Conservation (phyloP, 2,329 filamentous ascomycete species). For the Diaporthe helianthi region DNA sequence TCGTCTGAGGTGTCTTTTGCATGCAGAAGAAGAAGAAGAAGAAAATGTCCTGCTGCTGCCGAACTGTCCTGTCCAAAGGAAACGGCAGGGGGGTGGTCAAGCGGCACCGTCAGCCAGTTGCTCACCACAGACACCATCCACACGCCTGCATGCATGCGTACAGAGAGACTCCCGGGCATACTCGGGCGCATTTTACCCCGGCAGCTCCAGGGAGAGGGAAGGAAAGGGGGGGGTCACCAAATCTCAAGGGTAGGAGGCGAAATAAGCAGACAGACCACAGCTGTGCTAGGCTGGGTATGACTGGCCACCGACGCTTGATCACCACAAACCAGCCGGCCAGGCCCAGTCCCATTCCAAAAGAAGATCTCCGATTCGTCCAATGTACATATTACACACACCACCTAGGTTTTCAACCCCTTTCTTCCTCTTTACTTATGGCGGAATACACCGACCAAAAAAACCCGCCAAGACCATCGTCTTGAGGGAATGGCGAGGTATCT, state of each 20-base stretch:
- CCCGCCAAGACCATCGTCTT: not conserved
- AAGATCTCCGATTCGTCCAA: not conserved
- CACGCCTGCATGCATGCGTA: no score
- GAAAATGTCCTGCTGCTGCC: no score
- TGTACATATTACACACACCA: constrained; percentile 8
- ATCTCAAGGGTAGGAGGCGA: not conserved
- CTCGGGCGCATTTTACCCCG: no score
- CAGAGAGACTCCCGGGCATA: not conserved
- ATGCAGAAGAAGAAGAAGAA: no score
- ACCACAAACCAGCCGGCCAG: not conserved
- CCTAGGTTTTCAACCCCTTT: not conserved
- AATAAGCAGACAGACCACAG: not conserved
- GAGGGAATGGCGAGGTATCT: not conserved
- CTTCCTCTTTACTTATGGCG: not conserved
- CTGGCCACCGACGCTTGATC: no score
- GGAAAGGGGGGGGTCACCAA: not conserved
- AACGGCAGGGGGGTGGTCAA: not conserved
- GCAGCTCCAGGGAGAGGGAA: not conserved
- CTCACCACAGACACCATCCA: not conserved
- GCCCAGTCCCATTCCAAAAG: no score
- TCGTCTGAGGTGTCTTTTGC: constrained; percentile 49
- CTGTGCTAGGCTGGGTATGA: not conserved
- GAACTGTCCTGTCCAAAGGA: no score
- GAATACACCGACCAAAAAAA: not conserved
- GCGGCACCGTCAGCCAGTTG: not conserved